phyloP scores from a whole-genome alignment of 2,329 filamentous ascomycete genomes.

The Ophiosphaerella korrae region DNA sequence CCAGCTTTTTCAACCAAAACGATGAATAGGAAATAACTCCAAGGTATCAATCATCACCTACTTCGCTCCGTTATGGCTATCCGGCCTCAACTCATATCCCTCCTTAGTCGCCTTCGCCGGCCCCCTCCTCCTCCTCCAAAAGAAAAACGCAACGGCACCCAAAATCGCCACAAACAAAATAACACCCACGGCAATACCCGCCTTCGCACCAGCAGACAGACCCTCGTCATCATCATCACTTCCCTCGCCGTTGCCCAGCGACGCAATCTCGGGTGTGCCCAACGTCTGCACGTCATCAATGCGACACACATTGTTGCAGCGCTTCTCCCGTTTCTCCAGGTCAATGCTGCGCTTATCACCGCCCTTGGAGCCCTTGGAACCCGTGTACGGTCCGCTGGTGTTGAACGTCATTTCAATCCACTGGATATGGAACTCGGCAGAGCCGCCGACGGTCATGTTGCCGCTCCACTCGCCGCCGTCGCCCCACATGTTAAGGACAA shows the following conservation, averaged over 20 bases:
- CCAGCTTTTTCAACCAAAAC: too few relatives aligned
- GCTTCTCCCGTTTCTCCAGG: constrained; percentile 27
- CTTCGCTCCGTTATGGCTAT: not conserved
- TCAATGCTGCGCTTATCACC: constrained; percentile 20
- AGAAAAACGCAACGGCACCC: constrained; percentile 4
- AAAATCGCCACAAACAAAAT: constrained; percentile 2
- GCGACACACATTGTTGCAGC: constrained; percentile 44
- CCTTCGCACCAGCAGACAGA: constrained; percentile 14
- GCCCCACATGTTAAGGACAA: constrained; percentile 67
- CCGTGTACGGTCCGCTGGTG: constrained; percentile 39
- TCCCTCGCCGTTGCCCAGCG: constrained; percentile 10
- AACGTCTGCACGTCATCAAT: constrained; percentile 43
- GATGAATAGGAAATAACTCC: too few relatives aligned
- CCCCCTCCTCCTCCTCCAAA: constrained; percentile 6
- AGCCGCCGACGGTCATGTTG: constrained; percentile 58
- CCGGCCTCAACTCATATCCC: constrained; percentile 2
- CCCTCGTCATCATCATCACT: constrained; percentile 3
- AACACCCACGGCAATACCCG: constrained; percentile 11
- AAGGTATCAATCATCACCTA: too few relatives aligned
- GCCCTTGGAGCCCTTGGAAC: constrained; percentile 20
- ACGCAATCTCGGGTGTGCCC: constrained; percentile 44
- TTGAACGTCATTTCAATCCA: constrained; percentile 67
- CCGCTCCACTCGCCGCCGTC: constrained; percentile 66
- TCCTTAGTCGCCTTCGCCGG: not conserved
- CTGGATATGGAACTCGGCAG: constrained; percentile 64